Base-by-base conservation (phyloP, 2,329 filamentous ascomycete genomes). In the Chaetomium strumarium region DNA sequence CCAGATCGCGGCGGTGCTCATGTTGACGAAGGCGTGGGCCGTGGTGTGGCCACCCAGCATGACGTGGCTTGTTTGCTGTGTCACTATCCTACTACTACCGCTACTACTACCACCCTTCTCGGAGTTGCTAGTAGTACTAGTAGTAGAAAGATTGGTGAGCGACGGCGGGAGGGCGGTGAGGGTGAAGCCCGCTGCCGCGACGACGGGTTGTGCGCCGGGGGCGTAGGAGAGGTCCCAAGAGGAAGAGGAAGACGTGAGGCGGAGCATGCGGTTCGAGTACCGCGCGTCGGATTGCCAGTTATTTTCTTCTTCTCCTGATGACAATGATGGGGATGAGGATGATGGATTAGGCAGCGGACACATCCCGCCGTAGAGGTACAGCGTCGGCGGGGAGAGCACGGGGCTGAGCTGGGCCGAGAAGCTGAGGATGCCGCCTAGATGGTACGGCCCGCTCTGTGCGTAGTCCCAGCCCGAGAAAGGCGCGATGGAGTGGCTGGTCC, bases 291-390 rank as follows among this genome's bases (percentile, higher is more conserved):
- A 78, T 56, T 88, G 80, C 85, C 89, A 90, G 16, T 70, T 68
- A 1, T 5, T 24, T 24, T 24, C 24, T 24, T 5, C 7, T 24
- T 24, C 24, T 24, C 24, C 24, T 24, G 24, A 24, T 24, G 24
- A 24, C 24, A 7, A 24, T 24, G 24, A 24, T 24, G 49, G 38
- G 12, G 41, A 1, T 8, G 24, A 13, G 3, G 64, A 60, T 30
- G 75, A 74, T 7, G 70, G 63, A 16, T 69, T 65, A 17, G 72
- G 68, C 2, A 60, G 59, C 2, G 86, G 85, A 63, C 92, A 97
- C 90, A 96, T 95, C 60, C 92, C 92, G 34, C 90, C 92, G 68
- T 95, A 96, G 7, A 85, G 72, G 65, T 90, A 95, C 17, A 86
- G 70, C 11, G 75, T 75, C 0, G 81, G 78, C 40, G 75, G 70